Conservation (phyloP, 2,329 filamentous ascomycete species). For the Aspergillus pseudoviridinutans region DNA sequence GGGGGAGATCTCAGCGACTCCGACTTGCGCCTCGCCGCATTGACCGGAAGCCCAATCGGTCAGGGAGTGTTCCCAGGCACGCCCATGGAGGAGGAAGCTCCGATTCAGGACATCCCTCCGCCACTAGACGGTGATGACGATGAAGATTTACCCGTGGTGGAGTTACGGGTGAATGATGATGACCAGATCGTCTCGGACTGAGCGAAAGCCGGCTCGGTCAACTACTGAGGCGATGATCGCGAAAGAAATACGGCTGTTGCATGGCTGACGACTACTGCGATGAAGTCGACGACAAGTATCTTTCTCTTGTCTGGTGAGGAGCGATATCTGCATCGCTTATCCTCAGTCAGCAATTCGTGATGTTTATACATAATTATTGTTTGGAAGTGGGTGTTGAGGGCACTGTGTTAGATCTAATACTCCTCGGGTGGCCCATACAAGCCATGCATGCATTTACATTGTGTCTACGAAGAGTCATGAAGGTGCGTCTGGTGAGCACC, state of each 20-base stretch:
- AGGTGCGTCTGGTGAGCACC: background rate
- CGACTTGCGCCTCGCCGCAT: conserved; percentile 29
- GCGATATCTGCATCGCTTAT: background rate
- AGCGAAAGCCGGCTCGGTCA: background rate
- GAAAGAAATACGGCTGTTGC: background rate
- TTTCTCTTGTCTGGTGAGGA: background rate
- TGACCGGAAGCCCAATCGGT: conserved; percentile 24
- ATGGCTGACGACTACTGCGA: background rate
- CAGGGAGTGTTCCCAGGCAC: conserved; percentile 17
- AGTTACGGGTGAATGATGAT: conserved; percentile 37
- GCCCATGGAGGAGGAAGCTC: conserved; percentile 24
- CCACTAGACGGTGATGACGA: conserved; percentile 30
- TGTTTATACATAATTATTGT: background rate
- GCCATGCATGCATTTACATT: background rate
- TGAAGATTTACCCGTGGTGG: conserved; percentile 40
- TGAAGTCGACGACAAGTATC: conserved; percentile 1
- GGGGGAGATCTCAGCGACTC: conserved; percentile 32
- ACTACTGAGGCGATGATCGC: conserved; percentile 1
- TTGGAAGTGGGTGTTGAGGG: background rate
- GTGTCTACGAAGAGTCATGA: background rate
- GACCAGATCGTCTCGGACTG: conserved; percentile 22
- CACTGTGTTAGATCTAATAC: background rate
- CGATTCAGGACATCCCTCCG: conserved; percentile 30
- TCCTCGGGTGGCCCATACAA: background rate
- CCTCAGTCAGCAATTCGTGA: background rate